Conservation (phyloP, 345 rosid species). For the Balakata baccata region DNA sequence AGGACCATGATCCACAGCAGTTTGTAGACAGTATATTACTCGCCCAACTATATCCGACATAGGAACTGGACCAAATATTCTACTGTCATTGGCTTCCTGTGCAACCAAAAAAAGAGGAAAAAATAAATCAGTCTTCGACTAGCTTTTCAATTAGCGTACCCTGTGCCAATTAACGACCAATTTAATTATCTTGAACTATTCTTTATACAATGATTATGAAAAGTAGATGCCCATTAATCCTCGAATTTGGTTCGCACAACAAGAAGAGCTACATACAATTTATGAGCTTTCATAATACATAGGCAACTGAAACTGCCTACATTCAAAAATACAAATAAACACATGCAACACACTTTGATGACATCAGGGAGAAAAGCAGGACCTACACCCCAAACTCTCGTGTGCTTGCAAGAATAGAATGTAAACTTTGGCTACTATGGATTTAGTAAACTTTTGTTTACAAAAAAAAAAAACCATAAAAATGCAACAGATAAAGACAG, state of each 20-base stretch:
- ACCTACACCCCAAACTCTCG: too few relatives aligned
- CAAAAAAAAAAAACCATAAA: background rate
- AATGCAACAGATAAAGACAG: background rate
- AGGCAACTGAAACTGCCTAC: too few relatives aligned
- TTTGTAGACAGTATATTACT: conserved; percentile 71
- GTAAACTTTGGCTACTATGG: background rate
- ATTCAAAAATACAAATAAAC: too few relatives aligned
- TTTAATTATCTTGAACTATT: background rate
- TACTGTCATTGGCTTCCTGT: conserved; percentile 90
- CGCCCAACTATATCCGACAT: conserved; percentile 72
- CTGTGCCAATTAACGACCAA: background rate
- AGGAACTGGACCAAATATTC: conserved; percentile 82
- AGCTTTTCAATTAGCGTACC: background rate
- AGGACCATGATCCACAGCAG: conserved; percentile 91
- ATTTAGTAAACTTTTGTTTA: background rate
- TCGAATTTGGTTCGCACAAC: background rate
- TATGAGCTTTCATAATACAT: too few relatives aligned
- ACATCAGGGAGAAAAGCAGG: too few relatives aligned
- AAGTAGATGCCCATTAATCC: background rate
- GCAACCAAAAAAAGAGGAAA: conserved; percentile 4
- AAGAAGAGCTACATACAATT: too few relatives aligned
- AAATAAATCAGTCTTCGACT: conserved; percentile 1
- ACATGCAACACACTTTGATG: too few relatives aligned
- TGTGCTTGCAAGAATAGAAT: too few relatives aligned
- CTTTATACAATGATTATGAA: background rate